Evolutionary conservation across 176 grass and related monocot species (phyloP), one percentile per base, ranked within the genome.

Genomic region (Puya raimondii): DNA sequence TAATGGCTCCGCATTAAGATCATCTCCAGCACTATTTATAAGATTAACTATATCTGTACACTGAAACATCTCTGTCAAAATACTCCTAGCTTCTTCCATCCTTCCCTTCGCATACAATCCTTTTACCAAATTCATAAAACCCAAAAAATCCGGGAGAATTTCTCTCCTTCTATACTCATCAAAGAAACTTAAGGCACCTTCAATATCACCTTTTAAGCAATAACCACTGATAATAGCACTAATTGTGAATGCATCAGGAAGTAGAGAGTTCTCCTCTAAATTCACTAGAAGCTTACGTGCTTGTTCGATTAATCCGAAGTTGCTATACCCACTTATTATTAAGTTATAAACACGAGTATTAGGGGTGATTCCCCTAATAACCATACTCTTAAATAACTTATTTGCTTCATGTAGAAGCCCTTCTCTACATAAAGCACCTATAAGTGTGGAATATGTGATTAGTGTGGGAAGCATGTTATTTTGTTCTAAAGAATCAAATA

Each of bases 91-190:
- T 81, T 96, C 85, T 74, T 96, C 91, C 80, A 88, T 79, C 80
- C 91, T 96, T 82, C 91, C 91, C 82, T 91, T 96, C 50, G 82
- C 70, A 53, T 88, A 91, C 16, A 96, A 76, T 68, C 88, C 91
- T 80, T 86, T 86, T 22, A 86, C 33, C 47, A 96, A 73, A 71
- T 84, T 82, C 80, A 91, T 70, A 48, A 88, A 96, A 64, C 91
- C 91, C 15, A 96, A 76, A 75, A 91, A 96, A 83, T 91, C 85
- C 74, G 91, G 91, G 53, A 68, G 49, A 61, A 82, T 76, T 10
- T 72, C 80, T 75, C 72, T 84, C 67, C 53, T 79, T 67, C 1
- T 69, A 76, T 80, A 82, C 71, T 86, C 83, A 83, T 12, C 80
- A 75, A 84, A 96, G 78, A 91, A 86, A 17, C 47, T 6, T 75